Evolutionary conservation across 139 green algal species (phyloP), one percentile per base, ranked within the genome.

Genomic region (Nannochloris sp.): DNA sequence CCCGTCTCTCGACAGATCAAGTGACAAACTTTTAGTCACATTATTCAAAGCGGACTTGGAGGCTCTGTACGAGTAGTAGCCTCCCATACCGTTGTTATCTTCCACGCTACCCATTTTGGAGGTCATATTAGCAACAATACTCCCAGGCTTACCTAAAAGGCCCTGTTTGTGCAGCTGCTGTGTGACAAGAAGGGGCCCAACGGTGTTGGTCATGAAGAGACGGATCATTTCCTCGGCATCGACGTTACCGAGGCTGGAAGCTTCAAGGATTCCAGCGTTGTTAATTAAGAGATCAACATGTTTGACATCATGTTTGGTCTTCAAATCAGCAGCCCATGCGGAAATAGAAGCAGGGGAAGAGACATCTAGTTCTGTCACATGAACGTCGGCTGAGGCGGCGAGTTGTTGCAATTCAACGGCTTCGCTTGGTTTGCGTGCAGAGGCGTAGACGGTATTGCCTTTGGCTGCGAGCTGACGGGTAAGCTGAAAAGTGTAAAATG

Each of bases 11-110:
- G 60, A 65, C 37, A 92, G 73, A 56, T 92, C 85, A 12, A 86
- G 73, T 1, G 81, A 72, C 70, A 89, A 44, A 4, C 63, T 75
- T 64, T 89, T 89, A 69, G 70, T 83, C 19, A 85, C 47, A 24
- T 85, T 83, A 72, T 93, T 93, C 29, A 91, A 71, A 0, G 83
- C 87, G 0, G 75, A 74, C 78, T 93, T 92, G 64, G 61, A 80
- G 2, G 85, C 75, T 4, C 82, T 61, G 60, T 89, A 89, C 0
- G 82, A 65, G 34, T 84, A 86, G 4, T 48, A 48, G 32, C 73
- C 67, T 19, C 42, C 42, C 19, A 19, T 19, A 19, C 42, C 19
- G 6, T 34, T 32, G 38, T 75, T 75, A 35, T 84, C 77, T 8
- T 62, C 71, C 5, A 81, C 64, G 4, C 64, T 77, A 1, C 73